Evolutionary conservation across 2,329 filamentous ascomycete species (phyloP).

Genomic region (Penicillium aurantiogriseum): DNA sequence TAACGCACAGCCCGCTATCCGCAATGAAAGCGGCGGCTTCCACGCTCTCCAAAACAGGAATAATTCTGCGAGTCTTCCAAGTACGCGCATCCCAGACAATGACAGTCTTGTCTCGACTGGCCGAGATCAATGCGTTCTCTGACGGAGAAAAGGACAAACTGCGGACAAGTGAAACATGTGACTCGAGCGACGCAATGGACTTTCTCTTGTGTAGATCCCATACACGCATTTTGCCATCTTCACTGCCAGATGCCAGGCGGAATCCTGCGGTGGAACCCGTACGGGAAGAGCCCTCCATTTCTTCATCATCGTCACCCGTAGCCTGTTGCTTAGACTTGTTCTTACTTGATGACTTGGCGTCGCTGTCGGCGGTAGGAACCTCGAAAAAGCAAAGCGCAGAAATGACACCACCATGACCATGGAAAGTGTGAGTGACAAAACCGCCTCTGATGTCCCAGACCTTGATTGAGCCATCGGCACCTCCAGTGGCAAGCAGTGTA

Average conservation of each 20-base stretch:
- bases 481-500: slow-evolving; percentile 86
- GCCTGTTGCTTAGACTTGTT: slow-evolving; percentile 44
- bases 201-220: slow-evolving; percentile 88
- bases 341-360: slow-evolving; percentile 43
- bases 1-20: slow-evolving; percentile 70
- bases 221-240: slow-evolving; percentile 87
- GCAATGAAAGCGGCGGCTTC: slow-evolving; percentile 79
- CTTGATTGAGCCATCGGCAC: slow-evolving; percentile 90
- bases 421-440: slow-evolving; percentile 91
- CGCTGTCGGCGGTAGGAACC: slow-evolving; percentile 50
- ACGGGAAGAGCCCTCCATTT: slow-evolving; percentile 43
- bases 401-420: slow-evolving; percentile 85
- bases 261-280: slow-evolving; percentile 60
- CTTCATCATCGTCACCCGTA: slow-evolving; percentile 37
- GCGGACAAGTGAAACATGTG: slow-evolving; percentile 93
- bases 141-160: slow-evolving; percentile 75
- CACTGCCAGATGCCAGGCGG: slow-evolving; percentile 82
- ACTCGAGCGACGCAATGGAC: slow-evolving; percentile 75
- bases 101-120: slow-evolving; percentile 87
- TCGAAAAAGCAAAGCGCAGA: slow-evolving; percentile 93
- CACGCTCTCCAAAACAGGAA: slow-evolving; percentile 80
- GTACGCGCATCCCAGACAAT: slow-evolving; percentile 85
- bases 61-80: slow-evolving; percentile 78
- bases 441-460: slow-evolving; percentile 93
- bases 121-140: slow-evolving; percentile 75